Evolutionary conservation across 192 early-diverging fungal genomes (phyloP), one percentile per base, ranked within the genome.

Genomic region (Coemansia sp.): DNA sequence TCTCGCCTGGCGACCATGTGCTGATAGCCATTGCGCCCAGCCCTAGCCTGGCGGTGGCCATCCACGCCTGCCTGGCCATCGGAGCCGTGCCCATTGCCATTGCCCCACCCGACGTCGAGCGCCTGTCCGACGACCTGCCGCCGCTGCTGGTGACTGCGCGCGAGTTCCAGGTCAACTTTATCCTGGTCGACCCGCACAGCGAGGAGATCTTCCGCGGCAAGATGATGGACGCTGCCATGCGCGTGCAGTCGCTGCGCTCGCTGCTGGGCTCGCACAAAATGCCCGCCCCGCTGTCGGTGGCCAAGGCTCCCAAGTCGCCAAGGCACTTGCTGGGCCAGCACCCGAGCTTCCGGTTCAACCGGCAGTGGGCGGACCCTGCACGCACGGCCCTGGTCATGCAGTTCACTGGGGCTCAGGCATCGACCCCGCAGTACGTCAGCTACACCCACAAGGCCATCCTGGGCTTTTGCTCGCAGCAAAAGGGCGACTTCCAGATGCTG

Each of bases 61-160:
- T 95, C 10, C 91, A 92, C 76, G 93, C 94, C 27, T 95, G 94
- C 75, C 81, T 95, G 69, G 85, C 90, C n/a, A 82, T 93, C 3
- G 94, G 94, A 34, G 83, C 91, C 0, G 74, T 92, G 3, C 84
- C 90, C 11, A 90, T 95, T 29, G 89, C 93, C 3, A 66, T 94
- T 6, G 73, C 88, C n/a, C 85, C 88, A 52, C 87, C 87, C n/a
- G 94, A 95, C 65, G 69, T 71, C 2, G 63, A 68, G 27, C 86
- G 91, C 16, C 71, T 90, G 29, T 73, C 85, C 22, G 93, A 95
- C 52, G 92, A 94, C 66, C 83, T 92, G n/a, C 81, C 86, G 3
- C 74, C 81, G 11, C 61, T 95, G 65, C 82, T 92, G 61, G 85
- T 81, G 10, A 72, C 90, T 3, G 84, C 88, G 44, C 72, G 81